Conservation (phyloP, 768 basidiomycete species). For the Mycena polygramma region DNA sequence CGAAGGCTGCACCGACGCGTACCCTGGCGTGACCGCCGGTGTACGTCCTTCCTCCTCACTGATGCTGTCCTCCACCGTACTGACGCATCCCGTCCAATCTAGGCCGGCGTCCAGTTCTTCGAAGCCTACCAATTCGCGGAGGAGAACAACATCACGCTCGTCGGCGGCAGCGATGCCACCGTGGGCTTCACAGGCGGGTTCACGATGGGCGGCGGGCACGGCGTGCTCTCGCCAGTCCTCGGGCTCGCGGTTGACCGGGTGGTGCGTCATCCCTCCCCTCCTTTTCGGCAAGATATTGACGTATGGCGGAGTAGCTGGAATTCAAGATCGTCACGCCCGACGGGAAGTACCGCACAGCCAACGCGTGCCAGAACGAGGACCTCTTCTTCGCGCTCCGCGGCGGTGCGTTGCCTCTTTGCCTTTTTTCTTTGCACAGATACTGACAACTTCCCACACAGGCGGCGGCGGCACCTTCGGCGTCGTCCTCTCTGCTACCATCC, state of each 20-base stretch:
- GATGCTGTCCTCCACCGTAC: neutral
- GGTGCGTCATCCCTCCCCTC: constrained; percentile 43
- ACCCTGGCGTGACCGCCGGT: constrained; percentile 52
- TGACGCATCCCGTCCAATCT: neutral
- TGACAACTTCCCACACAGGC: constrained; percentile 39
- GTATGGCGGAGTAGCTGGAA: constrained; percentile 51
- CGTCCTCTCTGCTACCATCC: constrained; percentile 51
- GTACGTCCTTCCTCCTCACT: constrained; percentile 42
- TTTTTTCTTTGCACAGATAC: constrained; percentile 14
- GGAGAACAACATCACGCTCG: constrained; percentile 57
- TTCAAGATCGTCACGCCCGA: constrained; percentile 68
- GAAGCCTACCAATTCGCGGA: constrained; percentile 61
- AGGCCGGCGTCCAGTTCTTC: constrained; percentile 62
- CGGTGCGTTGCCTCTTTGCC: constrained; percentile 42
- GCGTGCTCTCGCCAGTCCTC: constrained; percentile 57
- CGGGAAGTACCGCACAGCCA: constrained; percentile 58
- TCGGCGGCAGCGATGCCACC: constrained; percentile 58
- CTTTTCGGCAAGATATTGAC: neutral
- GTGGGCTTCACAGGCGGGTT: constrained; percentile 57
- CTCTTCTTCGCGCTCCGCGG: constrained; percentile 68
- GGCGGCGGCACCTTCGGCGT: constrained; percentile 65
- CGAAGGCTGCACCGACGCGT: constrained; percentile 48
- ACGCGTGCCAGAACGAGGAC: constrained; percentile 64
- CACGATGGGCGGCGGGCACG: constrained; percentile 58
- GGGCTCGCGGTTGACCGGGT: constrained; percentile 62